Conservation (phyloP, 202 grass and related monocot species). For the Saccharum hybrid region DNA sequence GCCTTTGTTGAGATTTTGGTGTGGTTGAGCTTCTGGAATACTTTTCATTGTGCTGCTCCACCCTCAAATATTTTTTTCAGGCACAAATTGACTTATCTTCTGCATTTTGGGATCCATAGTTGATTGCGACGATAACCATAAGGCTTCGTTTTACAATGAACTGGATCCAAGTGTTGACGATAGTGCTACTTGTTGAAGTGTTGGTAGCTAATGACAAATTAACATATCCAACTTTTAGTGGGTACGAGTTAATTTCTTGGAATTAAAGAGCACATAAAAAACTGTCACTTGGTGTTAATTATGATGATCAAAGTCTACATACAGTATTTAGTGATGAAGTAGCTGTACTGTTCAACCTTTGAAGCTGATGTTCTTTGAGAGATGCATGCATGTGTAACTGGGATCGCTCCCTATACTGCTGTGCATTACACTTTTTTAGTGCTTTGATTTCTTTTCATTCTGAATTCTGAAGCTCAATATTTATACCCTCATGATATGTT, state of each 20-base stretch:
- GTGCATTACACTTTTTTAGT: not conserved
- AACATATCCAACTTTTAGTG: conserved; percentile 17
- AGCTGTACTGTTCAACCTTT: not conserved
- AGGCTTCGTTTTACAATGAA: not conserved
- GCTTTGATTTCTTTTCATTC: not conserved
- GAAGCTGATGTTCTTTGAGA: not conserved
- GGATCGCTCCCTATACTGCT: not conserved
- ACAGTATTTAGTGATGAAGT: not conserved
- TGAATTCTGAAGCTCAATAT: conserved; percentile 21
- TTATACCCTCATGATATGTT: conserved; percentile 19
- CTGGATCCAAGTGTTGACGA: not conserved
- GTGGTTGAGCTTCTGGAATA: conserved; percentile 7
- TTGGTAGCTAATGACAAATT: conserved; percentile 19
- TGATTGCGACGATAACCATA: not conserved
- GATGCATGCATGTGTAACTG: not conserved
- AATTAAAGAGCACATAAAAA: not conserved
- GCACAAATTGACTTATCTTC: not conserved
- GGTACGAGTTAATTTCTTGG: conserved; percentile 6
- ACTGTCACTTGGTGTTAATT: not conserved
- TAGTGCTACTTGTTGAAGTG: not conserved
- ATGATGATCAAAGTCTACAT: conserved; percentile 8
- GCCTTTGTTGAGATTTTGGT: conserved; percentile 25
- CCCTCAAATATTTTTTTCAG: not conserved
- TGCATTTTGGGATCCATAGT: conserved; percentile 7
- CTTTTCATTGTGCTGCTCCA: not conserved